These are phyloP conservation scores for Aspergillus quadricinctus DNA, from an alignment of 2,329 filamentous ascomycete genomes.

Conservation along the genomic window DNA sequence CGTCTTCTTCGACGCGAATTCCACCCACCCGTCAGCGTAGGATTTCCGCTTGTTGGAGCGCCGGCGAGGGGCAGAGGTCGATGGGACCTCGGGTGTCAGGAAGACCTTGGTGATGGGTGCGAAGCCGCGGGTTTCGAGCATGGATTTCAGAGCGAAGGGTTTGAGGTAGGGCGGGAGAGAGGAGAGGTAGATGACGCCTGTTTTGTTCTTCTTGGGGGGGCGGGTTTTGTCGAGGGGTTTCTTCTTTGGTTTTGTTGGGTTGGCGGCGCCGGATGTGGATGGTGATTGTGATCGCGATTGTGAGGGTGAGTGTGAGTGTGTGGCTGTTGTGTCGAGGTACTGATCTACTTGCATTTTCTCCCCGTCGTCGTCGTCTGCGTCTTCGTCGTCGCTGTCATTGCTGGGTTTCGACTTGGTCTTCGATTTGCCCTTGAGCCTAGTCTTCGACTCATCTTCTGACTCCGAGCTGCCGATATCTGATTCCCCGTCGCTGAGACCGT, in stretches of 20 bases:
- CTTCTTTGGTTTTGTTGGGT: constrained; percentile 4
- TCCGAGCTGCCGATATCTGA: constrained; percentile 12
- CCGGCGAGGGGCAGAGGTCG: constrained; percentile 15
- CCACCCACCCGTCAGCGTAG: constrained; percentile 46
- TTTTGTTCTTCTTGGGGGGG: constrained; percentile 28
- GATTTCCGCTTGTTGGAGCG: constrained; percentile 40
- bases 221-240: constrained; percentile 16
- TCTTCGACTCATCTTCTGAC: constrained; percentile 15
- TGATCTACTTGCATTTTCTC: constrained; percentile 2
- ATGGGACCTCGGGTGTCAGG: constrained; percentile 34
- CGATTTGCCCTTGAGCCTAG: constrained; percentile 2
- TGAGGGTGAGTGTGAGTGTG: background rate
- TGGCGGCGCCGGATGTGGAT: background rate
- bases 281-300: background rate
- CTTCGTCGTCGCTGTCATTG: constrained; percentile 7
- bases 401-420: constrained; percentile 11
- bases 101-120: constrained; percentile 42
- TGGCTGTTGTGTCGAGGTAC: constrained; percentile 11
- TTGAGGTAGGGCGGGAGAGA: constrained; percentile 46
- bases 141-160: constrained; percentile 41
- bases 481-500: constrained; percentile 39
- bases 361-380: constrained; percentile 5
- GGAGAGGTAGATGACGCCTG: constrained; percentile 43
- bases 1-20: constrained; percentile 43
- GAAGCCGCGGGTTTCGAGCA: constrained; percentile 40